These are phyloP conservation scores for Aplosporella prunicola DNA, from an alignment of 2,329 filamentous ascomycete genomes.

Conservation along the genomic window DNA sequence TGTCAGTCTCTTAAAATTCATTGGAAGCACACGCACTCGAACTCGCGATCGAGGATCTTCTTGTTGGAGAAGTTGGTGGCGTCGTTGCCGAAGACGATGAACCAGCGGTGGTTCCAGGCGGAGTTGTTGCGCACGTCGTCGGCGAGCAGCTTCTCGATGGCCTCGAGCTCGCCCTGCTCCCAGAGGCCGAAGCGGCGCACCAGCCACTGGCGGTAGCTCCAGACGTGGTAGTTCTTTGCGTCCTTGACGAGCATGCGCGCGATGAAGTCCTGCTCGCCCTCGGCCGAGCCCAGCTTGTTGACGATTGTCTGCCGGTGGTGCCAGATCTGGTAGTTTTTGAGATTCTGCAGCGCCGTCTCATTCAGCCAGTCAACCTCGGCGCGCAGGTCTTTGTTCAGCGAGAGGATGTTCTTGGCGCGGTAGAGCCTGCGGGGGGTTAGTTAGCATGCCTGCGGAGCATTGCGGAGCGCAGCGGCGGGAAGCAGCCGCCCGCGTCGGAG, in stretches of 20 bases:
- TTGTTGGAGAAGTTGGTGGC: conserved; percentile 33
- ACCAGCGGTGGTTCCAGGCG: conserved; percentile 96
- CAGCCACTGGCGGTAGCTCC: conserved; percentile 82
- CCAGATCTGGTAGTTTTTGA: conserved; percentile 99
- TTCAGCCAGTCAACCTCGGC: conserved; percentile 83
- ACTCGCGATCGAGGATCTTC: conserved; percentile 61
- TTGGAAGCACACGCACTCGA: conserved; percentile 44
- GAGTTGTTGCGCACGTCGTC: conserved; percentile 90
- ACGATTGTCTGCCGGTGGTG: conserved; percentile 52
- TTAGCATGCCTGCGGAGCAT: background rate
- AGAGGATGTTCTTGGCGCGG: conserved; percentile 67
- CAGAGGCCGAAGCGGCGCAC: conserved; percentile 55
- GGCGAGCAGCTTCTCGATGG: conserved; percentile 62
- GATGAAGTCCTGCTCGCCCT: conserved; percentile 66
- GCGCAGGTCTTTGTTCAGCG: conserved; percentile 53
- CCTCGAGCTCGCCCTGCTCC: conserved; percentile 53
- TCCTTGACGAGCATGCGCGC: conserved; percentile 72
- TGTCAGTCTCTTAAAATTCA: no score
- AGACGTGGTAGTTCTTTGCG: conserved; percentile 97
- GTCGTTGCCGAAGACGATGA: conserved; percentile 65
- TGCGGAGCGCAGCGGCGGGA: background rate
- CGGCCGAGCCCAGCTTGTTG: conserved; percentile 48
- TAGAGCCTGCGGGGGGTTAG: no score
- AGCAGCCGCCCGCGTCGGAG: background rate
- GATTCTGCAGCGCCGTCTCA: conserved; percentile 65